phyloP scores from a whole-genome alignment of 1,284 basidiomycete genomes.

The Rugosomyces carneus region DNA sequence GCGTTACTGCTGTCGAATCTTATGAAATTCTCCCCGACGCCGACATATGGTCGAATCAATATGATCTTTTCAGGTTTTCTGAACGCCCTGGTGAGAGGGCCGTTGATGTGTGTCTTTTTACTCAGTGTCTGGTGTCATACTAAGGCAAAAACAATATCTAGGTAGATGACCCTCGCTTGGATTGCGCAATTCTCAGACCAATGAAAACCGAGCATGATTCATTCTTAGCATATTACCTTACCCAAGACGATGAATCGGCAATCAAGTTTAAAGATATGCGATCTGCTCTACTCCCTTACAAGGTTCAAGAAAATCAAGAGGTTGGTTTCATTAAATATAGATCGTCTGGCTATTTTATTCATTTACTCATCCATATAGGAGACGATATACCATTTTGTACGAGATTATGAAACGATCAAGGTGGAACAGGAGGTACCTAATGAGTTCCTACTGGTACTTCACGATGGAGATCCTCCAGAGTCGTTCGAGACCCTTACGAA shows the following conservation, averaged over 20 bases:
- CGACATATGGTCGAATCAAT: conserved; percentile 85
- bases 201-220: conserved; percentile 83
- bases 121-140: not conserved
- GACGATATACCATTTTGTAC: conserved; percentile 65
- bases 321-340: conserved; percentile 22
- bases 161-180: conserved; percentile 71
- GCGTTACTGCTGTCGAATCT: conserved; percentile 73
- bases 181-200: conserved; percentile 82
- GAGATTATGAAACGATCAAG: conserved; percentile 80
- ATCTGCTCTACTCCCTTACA: conserved; percentile 32
- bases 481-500: conserved; percentile 34
- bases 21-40: conserved; percentile 85
- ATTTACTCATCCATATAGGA: conserved; percentile 33
- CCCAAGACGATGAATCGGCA: conserved; percentile 70
- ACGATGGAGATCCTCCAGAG: conserved; percentile 45
- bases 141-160: conserved; percentile 20
- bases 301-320: conserved; percentile 45
- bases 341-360: not conserved
- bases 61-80: conserved; percentile 83
- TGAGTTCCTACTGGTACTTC: conserved; percentile 76
- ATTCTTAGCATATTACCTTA: conserved; percentile 86
- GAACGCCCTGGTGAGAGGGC: conserved; percentile 79
- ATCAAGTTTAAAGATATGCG: conserved; percentile 51
- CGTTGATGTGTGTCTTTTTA: conserved; percentile 40
- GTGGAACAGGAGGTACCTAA: conserved; percentile 79